These are phyloP conservation scores for Gliomastix tumulicola DNA, from an alignment of 2,329 filamentous ascomycete genomes.

Conservation along the genomic window DNA sequence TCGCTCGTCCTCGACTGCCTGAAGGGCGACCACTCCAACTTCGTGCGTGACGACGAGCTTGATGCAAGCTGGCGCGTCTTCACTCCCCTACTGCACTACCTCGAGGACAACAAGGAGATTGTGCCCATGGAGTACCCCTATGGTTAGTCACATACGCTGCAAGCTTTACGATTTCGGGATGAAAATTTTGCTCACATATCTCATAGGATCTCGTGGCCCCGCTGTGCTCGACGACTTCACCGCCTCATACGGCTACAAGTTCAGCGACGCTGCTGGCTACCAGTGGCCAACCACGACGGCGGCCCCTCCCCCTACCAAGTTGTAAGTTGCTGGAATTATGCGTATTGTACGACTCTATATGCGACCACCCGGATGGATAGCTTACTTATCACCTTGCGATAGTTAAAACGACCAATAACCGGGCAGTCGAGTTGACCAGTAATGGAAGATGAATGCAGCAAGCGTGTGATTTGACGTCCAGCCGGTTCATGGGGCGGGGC, in stretches of 20 bases:
- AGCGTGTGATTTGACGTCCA: no score
- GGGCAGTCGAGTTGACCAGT: no score
- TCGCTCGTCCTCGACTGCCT: constrained; percentile 94
- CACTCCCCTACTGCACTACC: constrained; percentile 92
- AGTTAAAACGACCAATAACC: no score
- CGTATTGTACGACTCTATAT: no score
- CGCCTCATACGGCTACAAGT: constrained; percentile 96
- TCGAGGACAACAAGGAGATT: constrained; percentile 99
- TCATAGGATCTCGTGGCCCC: constrained; percentile 90
- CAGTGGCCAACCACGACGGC: constrained; percentile 79
- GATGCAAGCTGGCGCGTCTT: constrained; percentile 99
- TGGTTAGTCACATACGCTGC: no score
- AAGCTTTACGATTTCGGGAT: no score
- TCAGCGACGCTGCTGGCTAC: constrained; percentile 92
- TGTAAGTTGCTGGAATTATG: constrained; percentile 48
- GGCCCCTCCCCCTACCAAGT: constrained; percentile 59
- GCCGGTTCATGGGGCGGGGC: no score
- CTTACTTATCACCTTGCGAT: no score
- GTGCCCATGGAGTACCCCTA: constrained; percentile 99
- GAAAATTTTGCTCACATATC: no score
- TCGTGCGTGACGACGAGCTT: constrained; percentile 92
- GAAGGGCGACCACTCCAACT: constrained; percentile 99
- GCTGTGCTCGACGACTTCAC: constrained; percentile 97
- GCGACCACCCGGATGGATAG: no score
- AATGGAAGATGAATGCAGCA: no score